A percentile compares a stretch with the other conserved stretches of the same genome.
Evolutionary conservation across 768 basidiomycete genomes (phyloP).

Genomic region (Strobilomyces confusus): DNA sequence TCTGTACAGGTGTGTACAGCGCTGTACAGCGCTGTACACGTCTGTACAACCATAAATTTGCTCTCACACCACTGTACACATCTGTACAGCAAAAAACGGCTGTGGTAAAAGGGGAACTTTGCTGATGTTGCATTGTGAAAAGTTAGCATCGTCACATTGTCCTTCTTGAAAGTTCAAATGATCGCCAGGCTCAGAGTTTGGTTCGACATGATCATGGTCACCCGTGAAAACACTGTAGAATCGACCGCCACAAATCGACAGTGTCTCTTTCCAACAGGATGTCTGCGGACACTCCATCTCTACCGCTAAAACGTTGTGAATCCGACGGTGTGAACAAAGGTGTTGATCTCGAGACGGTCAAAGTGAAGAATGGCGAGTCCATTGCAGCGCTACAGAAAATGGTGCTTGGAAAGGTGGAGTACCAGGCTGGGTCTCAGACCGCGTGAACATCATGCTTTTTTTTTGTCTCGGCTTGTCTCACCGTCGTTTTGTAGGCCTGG

Average conservation of each 20-base stretch:
- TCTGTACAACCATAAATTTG: too few relatives aligned
- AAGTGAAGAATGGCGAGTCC: constrained; percentile 43
- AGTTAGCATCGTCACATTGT: constrained; percentile 30
- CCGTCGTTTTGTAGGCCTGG: constrained; percentile 45
- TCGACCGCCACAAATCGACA: constrained; percentile 5
- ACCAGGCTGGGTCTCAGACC: constrained; percentile 36
- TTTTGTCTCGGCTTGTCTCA: background rate
- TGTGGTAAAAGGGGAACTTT: too few relatives aligned
- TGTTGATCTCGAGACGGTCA: background rate
- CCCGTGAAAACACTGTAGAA: constrained; percentile 18
- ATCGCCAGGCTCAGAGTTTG: background rate
- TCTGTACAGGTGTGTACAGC: too few relatives aligned
- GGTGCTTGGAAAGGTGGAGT: constrained; percentile 45
- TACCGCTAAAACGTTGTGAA: background rate
- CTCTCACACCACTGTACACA: too few relatives aligned
- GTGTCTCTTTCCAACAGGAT: background rate
- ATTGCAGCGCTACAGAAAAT: constrained; percentile 31
- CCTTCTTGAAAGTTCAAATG: background rate
- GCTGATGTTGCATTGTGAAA: constrained; percentile 51
- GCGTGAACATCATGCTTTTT: constrained; percentile 37
- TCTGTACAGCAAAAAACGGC: too few relatives aligned
- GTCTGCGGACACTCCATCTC: background rate
- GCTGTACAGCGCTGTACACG: too few relatives aligned
- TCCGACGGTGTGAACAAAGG: background rate
- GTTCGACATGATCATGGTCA: constrained; percentile 1